A percentile compares a stretch with the other conserved stretches of the same genome.
phyloP scores from a whole-genome alignment of 1,284 basidiomycete genomes.

The Quambalaria eucalypti region DNA sequence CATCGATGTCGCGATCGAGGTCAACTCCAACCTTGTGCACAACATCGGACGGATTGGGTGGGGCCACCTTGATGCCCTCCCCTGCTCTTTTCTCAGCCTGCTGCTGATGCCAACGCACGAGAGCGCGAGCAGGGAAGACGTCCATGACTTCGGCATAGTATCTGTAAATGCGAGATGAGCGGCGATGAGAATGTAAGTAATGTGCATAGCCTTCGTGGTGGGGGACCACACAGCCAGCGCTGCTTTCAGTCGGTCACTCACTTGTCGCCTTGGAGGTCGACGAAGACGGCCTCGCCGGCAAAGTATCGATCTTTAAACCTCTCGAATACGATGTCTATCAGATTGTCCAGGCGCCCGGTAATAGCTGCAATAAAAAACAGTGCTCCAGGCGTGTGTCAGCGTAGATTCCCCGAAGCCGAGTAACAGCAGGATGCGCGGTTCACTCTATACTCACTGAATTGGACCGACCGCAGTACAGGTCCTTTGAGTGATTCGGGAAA shows the following conservation, averaged over 20 bases:
- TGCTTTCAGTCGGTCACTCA: too few relatives aligned
- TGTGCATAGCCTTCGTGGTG: neutral
- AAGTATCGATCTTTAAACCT: conserved; percentile 93
- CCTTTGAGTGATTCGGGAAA: conserved; percentile 88
- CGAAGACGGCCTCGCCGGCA: conserved; percentile 57
- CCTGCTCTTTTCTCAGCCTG: neutral
- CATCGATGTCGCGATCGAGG: conserved; percentile 64
- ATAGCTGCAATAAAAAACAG: too few relatives aligned
- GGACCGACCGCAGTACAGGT: conserved; percentile 78
- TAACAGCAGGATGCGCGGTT: conserved; percentile 59
- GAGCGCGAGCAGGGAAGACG: conserved; percentile 62
- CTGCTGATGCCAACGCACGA: conserved; percentile 28
- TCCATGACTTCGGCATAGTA: conserved; percentile 67
- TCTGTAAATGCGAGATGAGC: conserved; percentile 50
- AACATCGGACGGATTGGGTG: conserved; percentile 12
- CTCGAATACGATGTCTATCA: conserved; percentile 87
- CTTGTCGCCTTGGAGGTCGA: conserved; percentile 45
- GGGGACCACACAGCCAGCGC: too few relatives aligned
- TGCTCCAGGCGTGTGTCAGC: neutral
- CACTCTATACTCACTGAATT: too few relatives aligned
- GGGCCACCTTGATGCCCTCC: neutral
- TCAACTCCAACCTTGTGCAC: conserved; percentile 67
- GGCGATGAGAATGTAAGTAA: neutral
- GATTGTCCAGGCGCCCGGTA: conserved; percentile 83
- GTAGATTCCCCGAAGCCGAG: too few relatives aligned